phyloP scores from a whole-genome alignment of 2,329 filamentous ascomycete species.

The Ceratocystis diversiconidia region DNA sequence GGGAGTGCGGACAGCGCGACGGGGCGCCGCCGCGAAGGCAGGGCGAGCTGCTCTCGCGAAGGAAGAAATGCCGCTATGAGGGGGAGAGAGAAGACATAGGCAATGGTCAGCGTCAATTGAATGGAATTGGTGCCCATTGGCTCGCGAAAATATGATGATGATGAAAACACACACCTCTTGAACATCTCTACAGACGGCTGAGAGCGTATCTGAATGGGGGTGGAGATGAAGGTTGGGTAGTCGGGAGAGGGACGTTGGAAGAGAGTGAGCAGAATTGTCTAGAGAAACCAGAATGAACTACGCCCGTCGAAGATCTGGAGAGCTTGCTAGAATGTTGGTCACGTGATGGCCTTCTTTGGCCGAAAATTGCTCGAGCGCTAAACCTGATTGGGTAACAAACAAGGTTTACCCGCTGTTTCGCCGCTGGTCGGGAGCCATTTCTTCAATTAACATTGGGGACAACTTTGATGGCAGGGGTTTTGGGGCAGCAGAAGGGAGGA shows the following conservation, averaged over 20 bases:
- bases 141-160: conserved; percentile 23
- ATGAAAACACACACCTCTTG: conserved; percentile 52
- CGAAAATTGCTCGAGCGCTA: conserved; percentile 20
- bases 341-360: conserved; percentile 19
- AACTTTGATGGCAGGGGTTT: conserved; percentile 17
- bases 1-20: conserved; percentile 42
- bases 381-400: conserved; percentile 18
- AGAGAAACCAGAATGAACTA: conserved; percentile 21
- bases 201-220: conserved; percentile 46
- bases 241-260: conserved; percentile 33
- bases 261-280: conserved; percentile 35
- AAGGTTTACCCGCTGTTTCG: conserved; percentile 19
- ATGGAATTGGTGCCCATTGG: conserved; percentile 30
- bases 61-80: conserved; percentile 50
- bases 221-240: conserved; percentile 39
- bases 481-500: neutral
- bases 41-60: conserved; percentile 49
- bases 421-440: conserved; percentile 19
- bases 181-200: conserved; percentile 64
- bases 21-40: conserved; percentile 41
- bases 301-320: conserved; percentile 19
- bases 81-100: conserved; percentile 22
- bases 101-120: conserved; percentile 21
- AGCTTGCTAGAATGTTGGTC: conserved; percentile 16
- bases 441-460: neutral